Conservation (phyloP, 345 rosid genomes). For the Anacardium occidentale region DNA sequence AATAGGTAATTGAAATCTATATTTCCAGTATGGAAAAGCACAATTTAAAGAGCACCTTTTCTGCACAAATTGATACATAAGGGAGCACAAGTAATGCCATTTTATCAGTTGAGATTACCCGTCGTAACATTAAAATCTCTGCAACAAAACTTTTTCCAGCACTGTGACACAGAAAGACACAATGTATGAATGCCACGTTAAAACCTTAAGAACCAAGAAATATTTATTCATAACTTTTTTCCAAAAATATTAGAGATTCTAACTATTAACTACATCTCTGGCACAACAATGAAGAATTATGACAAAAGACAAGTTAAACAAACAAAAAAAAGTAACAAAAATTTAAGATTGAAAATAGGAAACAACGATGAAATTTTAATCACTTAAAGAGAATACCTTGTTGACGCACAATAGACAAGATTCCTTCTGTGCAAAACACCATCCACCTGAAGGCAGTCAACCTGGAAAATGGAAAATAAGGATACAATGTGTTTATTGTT, state of each 20-base stretch:
- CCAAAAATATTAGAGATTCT: conserved; percentile 6
- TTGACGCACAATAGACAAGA: conserved; percentile 96
- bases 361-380: conserved; percentile 8
- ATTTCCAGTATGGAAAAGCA: conserved; percentile 10
- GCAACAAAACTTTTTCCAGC: conserved; percentile 99
- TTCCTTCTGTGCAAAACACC: conserved; percentile 87
- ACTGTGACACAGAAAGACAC: conserved; percentile 42
- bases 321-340: conserved; percentile 17
- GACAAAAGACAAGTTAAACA: conserved; percentile 6
- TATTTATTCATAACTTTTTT: background rate
- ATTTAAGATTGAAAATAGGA: background rate
- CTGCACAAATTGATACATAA: conserved; percentile 92
- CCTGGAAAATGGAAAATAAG: conserved; percentile 43
- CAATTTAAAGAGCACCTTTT: conserved; percentile 56
- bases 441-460: conserved; percentile 94
- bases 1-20: conserved; percentile 17
- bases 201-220: conserved; percentile 2
- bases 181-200: conserved; percentile 2
- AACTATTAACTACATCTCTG: conserved; percentile 4
- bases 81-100: conserved; percentile 93
- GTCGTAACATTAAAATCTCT: conserved; percentile 91
- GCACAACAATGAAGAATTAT: conserved; percentile 2
- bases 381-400: conserved; percentile 58
- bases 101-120: conserved; percentile 77
- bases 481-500: background rate